These are phyloP conservation scores for Alternaria novae-zelandiae DNA, from an alignment of 2,329 filamentous ascomycete genomes.

Conservation along the genomic window DNA sequence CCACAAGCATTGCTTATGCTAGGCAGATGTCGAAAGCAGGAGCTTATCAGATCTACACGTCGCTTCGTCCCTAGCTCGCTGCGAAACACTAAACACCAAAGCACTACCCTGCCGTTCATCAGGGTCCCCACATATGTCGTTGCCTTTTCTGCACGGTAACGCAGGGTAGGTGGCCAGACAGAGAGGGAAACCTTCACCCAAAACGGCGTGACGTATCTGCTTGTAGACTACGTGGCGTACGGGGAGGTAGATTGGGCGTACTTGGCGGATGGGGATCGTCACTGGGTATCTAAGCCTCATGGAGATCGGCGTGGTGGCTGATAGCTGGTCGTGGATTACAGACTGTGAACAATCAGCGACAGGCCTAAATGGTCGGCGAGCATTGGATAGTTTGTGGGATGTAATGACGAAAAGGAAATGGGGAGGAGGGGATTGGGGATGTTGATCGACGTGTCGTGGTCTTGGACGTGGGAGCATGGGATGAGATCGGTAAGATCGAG, in stretches of 20 bases:
- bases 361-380: not conserved
- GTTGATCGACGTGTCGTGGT: not conserved
- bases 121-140: not conserved
- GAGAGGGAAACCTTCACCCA: not conserved
- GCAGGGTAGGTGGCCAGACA: not conserved
- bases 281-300: not conserved
- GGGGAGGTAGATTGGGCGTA: not conserved
- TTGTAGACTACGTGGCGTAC: not conserved
- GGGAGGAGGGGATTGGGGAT: not conserved
- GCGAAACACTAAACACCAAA: not conserved
- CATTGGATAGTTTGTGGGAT: not conserved
- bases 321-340: not conserved
- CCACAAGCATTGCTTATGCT: not conserved
- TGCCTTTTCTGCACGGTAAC: not conserved
- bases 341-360: not conserved
- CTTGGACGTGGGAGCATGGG: not conserved
- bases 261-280: not conserved
- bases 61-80: not conserved
- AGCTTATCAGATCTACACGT: not conserved
- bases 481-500: not conserved
- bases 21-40: not conserved
- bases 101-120: not conserved
- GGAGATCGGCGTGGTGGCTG: not conserved
- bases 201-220: not conserved
- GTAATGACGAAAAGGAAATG: not conserved